A percentile compares a stretch with the other conserved stretches of the same genome.
phyloP scores from a whole-genome alignment of 2,329 filamentous ascomycete species.

The Penicillium verrucosum region DNA sequence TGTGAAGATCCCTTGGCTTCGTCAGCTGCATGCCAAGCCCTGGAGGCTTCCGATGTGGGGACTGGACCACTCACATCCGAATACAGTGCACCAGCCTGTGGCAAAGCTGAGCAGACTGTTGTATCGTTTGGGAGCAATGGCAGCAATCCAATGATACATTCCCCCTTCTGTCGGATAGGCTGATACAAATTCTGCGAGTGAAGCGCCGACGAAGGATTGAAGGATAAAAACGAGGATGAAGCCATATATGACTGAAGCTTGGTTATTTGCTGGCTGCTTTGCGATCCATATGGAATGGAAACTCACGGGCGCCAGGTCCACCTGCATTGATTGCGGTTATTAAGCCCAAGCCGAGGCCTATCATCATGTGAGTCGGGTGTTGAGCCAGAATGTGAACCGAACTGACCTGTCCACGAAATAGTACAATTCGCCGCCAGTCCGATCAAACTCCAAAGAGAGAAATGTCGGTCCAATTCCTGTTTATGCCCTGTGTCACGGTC shows the following conservation, averaged over 20 bases:
- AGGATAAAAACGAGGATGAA: conserved; percentile 50
- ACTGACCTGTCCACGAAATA: conserved; percentile 48
- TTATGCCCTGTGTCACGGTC: conserved; percentile 40
- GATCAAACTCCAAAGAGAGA: conserved; percentile 48
- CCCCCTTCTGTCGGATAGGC: conserved; percentile 50
- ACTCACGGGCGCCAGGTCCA: conserved; percentile 43
- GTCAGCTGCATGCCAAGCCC: not conserved
- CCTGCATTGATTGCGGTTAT: conserved; percentile 50
- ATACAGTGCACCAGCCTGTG: conserved; percentile 46
- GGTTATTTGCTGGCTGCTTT: conserved; percentile 12
- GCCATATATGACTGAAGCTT: conserved; percentile 47
- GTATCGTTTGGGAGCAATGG: conserved; percentile 42
- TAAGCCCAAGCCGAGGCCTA: conserved; percentile 42
- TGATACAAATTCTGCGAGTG: conserved; percentile 49
- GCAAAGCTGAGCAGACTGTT: conserved; percentile 45
- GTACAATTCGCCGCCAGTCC: conserved; percentile 51
- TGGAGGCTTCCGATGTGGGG: too few species aligned
- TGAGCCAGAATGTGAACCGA: not conserved
- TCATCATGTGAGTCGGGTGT: not conserved
- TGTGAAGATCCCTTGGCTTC: conserved; percentile 43
- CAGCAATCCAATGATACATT: conserved; percentile 54
- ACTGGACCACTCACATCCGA: conserved; percentile 31
- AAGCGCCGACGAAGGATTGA: conserved; percentile 47
- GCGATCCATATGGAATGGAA: not conserved
- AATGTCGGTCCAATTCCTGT: conserved; percentile 51